Evolutionary conservation across 306 rosid species (phyloP).

Genomic region (Benincasa hispida): DNA sequence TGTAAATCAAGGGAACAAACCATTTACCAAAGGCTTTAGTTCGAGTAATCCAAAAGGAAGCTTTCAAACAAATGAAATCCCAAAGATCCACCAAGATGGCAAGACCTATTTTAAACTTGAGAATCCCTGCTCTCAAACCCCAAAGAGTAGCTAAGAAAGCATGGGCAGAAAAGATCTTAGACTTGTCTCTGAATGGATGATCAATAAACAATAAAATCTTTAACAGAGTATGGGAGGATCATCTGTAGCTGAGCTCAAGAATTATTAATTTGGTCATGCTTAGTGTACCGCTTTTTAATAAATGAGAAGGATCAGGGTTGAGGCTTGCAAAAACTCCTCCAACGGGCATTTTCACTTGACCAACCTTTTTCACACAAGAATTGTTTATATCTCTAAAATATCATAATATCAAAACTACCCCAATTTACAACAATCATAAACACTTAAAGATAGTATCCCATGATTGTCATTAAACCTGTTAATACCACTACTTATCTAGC

Average conservation of each 20-base stretch:
- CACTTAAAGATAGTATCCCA: neutral
- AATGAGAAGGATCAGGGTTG: neutral
- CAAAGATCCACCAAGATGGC: neutral
- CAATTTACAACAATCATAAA: neutral
- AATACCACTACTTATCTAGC: neutral
- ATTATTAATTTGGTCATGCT: neutral
- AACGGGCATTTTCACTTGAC: neutral
- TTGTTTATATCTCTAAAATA: neutral
- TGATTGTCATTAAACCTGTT: neutral
- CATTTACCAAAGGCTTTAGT: neutral
- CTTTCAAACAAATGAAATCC: neutral
- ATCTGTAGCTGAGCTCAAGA: neutral
- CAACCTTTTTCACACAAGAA: neutral
- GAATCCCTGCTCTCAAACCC: neutral
- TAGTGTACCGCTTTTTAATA: neutral
- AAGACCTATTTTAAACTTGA: neutral
- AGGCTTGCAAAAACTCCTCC: neutral
- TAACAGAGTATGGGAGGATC: neutral
- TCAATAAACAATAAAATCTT: neutral
- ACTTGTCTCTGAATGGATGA: neutral
- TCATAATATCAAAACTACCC: neutral
- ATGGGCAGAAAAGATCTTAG: neutral
- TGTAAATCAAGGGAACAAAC: neutral
- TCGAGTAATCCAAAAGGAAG: neutral
- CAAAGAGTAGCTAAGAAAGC: neutral